phyloP scores from a whole-genome alignment of 2,329 filamentous ascomycete genomes.

The Lithohypha guttulata region DNA sequence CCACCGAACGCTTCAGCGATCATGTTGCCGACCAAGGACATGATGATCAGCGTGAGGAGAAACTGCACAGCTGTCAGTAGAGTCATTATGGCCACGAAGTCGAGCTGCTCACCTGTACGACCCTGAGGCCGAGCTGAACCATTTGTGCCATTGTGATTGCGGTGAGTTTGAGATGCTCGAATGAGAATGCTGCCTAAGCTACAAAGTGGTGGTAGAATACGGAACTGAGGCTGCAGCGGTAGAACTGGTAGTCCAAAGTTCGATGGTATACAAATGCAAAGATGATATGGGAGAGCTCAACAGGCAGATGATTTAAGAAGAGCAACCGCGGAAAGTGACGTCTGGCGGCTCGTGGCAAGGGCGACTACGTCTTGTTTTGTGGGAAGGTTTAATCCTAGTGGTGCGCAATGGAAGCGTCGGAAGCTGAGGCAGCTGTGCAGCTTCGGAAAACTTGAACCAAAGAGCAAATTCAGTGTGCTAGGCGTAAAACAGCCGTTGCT shows the following conservation, averaged over 20 bases:
- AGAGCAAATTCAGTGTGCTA: constrained; percentile 2
- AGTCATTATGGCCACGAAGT: background rate
- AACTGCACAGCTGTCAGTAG: constrained; percentile 34
- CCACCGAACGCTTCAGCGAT: constrained; percentile 43
- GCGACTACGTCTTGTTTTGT: too few relatives aligned
- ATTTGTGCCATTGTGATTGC: constrained; percentile 32
- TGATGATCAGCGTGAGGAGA: constrained; percentile 48
- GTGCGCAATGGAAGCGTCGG: constrained; percentile 8
- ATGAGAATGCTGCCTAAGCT: too few relatives aligned
- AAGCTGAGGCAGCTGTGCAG: background rate
- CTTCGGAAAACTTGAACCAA: background rate
- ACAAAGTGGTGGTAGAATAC: too few relatives aligned
- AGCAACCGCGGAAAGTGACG: constrained; percentile 4
- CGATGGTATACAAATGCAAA: background rate
- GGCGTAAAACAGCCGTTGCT: background rate
- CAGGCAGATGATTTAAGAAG: constrained; percentile 4
- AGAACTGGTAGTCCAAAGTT: background rate
- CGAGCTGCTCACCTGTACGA: constrained; percentile 28
- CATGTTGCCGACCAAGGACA: constrained; percentile 53
- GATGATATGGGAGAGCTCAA: background rate
- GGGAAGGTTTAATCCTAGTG: background rate
- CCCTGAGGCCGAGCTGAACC: constrained; percentile 32
- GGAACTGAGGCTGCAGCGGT: too few relatives aligned
- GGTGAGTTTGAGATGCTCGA: constrained; percentile 6
- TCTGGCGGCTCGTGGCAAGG: background rate